Percentiles rank a stretch among this genome's conserved stretches.
Evolutionary conservation across 192 early-diverging fungal genomes (phyloP).

Genomic region (Podila clonocystis): DNA sequence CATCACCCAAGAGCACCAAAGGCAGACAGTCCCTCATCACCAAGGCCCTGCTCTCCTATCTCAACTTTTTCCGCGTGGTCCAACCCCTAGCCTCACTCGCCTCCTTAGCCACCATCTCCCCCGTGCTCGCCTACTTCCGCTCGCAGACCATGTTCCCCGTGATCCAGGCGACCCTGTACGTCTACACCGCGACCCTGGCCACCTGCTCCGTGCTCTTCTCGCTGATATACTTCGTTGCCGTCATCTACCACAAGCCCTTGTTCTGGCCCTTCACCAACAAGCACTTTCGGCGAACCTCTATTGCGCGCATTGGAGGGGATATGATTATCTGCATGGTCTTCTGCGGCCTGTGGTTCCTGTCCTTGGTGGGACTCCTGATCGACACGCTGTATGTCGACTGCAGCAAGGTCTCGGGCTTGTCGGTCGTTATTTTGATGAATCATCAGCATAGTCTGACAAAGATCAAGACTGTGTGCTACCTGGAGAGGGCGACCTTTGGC

Average conservation of each 20-base stretch:
- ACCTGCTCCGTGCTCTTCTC: constrained; percentile 44
- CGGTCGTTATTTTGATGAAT: constrained; percentile 19
- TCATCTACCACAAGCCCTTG: constrained; percentile 36
- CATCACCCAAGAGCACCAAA: neutral
- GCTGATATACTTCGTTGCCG: constrained; percentile 29
- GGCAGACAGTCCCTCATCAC: constrained; percentile 23
- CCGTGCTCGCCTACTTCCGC: constrained; percentile 32
- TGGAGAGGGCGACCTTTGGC: constrained; percentile 42
- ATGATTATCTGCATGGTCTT: constrained; percentile 47
- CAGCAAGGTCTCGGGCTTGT: constrained; percentile 19
- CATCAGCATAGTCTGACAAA: neutral
- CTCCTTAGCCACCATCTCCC: constrained; percentile 40
- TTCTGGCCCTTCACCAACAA: constrained; percentile 48
- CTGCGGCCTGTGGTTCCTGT: constrained; percentile 45
- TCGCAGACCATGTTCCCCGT: constrained; percentile 42
- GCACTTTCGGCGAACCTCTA: constrained; percentile 35
- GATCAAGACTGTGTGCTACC: constrained; percentile 25
- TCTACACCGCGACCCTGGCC: constrained; percentile 32
- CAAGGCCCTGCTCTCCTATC: constrained; percentile 31
- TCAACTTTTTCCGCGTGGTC: constrained; percentile 37
- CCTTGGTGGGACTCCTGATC: constrained; percentile 32
- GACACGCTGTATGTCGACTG: constrained; percentile 43
- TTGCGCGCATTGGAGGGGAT: constrained; percentile 39
- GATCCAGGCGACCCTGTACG: constrained; percentile 42
- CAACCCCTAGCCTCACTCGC: constrained; percentile 31